Evolutionary conservation across 192 early-diverging fungal genomes (phyloP).

Genomic region (Pilaira anomala): DNA sequence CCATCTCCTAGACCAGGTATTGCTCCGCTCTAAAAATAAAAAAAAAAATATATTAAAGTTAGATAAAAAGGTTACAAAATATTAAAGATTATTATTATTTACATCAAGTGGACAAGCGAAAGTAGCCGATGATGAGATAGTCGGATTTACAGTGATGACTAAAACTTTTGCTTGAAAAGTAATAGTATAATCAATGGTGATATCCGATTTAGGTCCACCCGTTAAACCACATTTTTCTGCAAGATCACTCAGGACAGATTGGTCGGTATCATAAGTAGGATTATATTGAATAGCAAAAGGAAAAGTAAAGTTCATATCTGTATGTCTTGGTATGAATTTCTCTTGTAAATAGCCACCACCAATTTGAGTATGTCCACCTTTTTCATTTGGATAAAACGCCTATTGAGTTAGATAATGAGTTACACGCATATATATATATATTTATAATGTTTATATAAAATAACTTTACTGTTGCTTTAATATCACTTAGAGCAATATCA

Average conservation of each 20-base stretch:
- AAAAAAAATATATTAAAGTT: not conserved
- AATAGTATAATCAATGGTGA: slow-evolving; percentile 48
- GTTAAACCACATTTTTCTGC: slow-evolving; percentile 41
- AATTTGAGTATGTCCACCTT: slow-evolving; percentile 30
- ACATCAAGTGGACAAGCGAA: slow-evolving; percentile 39
- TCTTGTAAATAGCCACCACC: slow-evolving; percentile 44
- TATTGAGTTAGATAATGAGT: too few relatives aligned
- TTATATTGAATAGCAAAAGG: slow-evolving; percentile 46
- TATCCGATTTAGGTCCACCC: slow-evolving; percentile 20
- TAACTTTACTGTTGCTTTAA: slow-evolving; percentile 41
- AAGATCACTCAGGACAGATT: slow-evolving; percentile 41
- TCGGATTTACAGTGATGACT: slow-evolving; percentile 37
- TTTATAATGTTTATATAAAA: too few relatives aligned
- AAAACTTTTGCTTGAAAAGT: slow-evolving; percentile 41
- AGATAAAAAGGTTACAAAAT: not conserved
- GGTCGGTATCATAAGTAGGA: slow-evolving; percentile 27
- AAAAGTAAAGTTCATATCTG: slow-evolving; percentile 37
- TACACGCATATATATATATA: not conserved
- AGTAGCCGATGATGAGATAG: slow-evolving; percentile 33
- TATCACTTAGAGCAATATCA: slow-evolving; percentile 39
- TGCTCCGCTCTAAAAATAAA: not conserved
- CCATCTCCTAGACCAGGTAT: not conserved
- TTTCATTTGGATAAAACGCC: slow-evolving; percentile 47
- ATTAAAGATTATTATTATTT: slow-evolving; percentile 9
- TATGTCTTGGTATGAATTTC: slow-evolving; percentile 33